Base-by-base conservation (phyloP, 768 basidiomycete species). In the Xerocomellus chrysenteron region DNA sequence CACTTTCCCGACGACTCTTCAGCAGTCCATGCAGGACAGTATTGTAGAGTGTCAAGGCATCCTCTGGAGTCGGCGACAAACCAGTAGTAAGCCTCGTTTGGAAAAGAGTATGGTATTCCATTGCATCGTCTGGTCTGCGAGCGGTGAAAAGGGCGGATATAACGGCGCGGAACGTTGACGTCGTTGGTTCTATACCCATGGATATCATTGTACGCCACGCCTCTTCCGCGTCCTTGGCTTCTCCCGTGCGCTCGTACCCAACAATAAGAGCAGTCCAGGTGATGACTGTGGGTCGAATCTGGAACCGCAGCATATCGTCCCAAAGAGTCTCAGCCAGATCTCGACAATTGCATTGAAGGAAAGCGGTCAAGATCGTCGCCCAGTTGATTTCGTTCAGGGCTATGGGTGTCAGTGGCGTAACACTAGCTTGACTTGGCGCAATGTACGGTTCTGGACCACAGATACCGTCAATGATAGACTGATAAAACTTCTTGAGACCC, bases 191-290 rank as follows among this genome's bases (percentile, higher is more conserved):
- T 39, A 87, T 71, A 2, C 80, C 79, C 55, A 78, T 72, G n/a
- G 76, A 66, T 30, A 71, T 60, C 86, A 95, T 90, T 54, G 79
- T 65, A 36, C 78, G 68, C 89, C 91, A 94, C 1, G 81, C 78
- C 10, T 72, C 73, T 45, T 85, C 70, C 12, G 87, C 83, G 50
- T 84, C 78, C 3, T 77, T 75, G 16, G 78, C 69, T 50, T 81
- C 76, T 21, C 80, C 78, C 37, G 78, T 73, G 46, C 78, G 73
- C 33, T 77, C 80, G 61, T 87, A 86, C 9, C 83, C 82, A 46
- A 85, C 81, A 37, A 94, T 73, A 43, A 92, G 77, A 16, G 84
- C 82, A 11, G 82, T 90, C 91, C 92, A 94, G 47, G 83, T 80
- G 28, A 77, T 72, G 10, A 81, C 70, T 2, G 79, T 79, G n/a